Base-by-base conservation (phyloP, 345 rosid species). In the Hibiscus trionum region DNA sequence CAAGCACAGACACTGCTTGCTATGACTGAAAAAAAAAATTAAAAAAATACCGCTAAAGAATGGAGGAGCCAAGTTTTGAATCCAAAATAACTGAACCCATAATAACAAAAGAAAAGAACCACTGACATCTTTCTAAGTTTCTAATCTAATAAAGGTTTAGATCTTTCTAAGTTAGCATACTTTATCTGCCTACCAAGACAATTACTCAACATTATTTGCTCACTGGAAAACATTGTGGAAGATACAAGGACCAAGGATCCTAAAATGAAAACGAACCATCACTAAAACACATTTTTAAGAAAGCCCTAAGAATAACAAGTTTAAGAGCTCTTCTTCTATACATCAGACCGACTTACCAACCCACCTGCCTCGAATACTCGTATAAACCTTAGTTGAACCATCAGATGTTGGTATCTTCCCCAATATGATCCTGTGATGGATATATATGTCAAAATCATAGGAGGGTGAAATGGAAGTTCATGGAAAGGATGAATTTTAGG, bases 371-470 rank as follows among this genome's bases (percentile, higher is more conserved):
- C 66, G 85, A 58, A 94, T 86, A 82, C 81, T 78, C 76, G 97
- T 90, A 90, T 82, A 94, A 66, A 91, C 96, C 82, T 88, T 88
- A 84, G 85, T 92, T 76, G 80, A 88, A 86, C 97, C 97, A 83
- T 83, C 93, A 83, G 92, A 86, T 75, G 96, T 92, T 69, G 79
- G 82, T 80, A 94, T 88, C 93, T 86, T 88, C 88, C 97, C 98
- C 97, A 94, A 86, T 72, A 83, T 80, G 88, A 94, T 78, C 97
- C 98, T 91, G 97, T 86, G 93, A 88, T 85, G 81, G 80, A 84
- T 83, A 81, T 78, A 77, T 72, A 84, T 79, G 79, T 71, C 79
- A 80, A 80, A 59, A 80, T 31, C 71, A 74, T 29, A 47, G 66
- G 78, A 85, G 83, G 77, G 61, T 1, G 75, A 73, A 80, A 66